Evolutionary conservation across 2,329 filamentous ascomycete genomes (phyloP).

Genomic region (Septoria petroselini): DNA sequence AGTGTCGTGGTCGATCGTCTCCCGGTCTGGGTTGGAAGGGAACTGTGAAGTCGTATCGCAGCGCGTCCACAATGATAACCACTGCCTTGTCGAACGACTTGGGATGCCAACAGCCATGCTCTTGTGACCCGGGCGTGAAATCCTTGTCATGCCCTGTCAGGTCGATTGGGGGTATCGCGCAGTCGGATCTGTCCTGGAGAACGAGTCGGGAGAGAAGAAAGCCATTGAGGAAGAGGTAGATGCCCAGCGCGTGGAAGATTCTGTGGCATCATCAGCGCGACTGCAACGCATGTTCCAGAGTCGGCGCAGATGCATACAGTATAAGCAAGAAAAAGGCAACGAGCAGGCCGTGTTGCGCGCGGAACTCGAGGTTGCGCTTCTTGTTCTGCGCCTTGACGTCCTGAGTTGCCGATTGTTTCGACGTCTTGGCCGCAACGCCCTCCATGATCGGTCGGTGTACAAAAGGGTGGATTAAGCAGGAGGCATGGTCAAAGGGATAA

Average conservation of each 20-base stretch:
- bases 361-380: conserved; percentile 50
- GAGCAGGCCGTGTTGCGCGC: conserved; percentile 51
- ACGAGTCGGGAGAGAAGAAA: conserved; percentile 88
- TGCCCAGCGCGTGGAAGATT: conserved; percentile 71
- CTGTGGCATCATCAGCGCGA: conserved; percentile 39
- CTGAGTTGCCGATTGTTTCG: conserved; percentile 15
- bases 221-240: conserved; percentile 90
- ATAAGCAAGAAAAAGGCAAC: conserved; percentile 68
- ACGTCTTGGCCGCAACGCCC: conserved; percentile 16
- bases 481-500: conserved; percentile 3
- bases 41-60: conserved; percentile 95
- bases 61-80: conserved; percentile 84
- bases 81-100: conserved; percentile 91
- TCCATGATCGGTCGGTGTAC: conserved; percentile 17
- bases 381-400: conserved; percentile 39
- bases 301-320: conserved; percentile 42
- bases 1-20: conserved; percentile 56
- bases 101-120: conserved; percentile 89
- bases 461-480: conserved; percentile 14
- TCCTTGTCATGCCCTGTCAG: conserved; percentile 21
- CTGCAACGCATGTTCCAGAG: not conserved
- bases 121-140: conserved; percentile 42
- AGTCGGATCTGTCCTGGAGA: conserved; percentile 72
- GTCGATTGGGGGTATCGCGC: conserved; percentile 67
- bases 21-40: conserved; percentile 60